A percentile compares a stretch with the other conserved stretches of the same genome.
Conservation (phyloP, 495 filamentous ascomycete species). For the Copromyces sp. region DNA sequence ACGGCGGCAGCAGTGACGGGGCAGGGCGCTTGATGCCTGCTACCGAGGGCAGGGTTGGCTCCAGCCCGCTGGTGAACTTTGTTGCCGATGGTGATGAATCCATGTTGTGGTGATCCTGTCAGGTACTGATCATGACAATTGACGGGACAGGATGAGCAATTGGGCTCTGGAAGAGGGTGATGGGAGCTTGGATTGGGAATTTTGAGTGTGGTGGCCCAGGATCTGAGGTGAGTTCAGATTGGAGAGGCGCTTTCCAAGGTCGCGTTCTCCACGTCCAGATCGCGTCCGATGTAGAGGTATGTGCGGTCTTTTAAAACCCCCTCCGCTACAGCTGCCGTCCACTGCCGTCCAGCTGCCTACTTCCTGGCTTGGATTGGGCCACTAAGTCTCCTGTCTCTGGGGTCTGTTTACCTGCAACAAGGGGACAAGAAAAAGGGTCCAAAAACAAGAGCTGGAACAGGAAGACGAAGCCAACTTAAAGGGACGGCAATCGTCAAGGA, state of each 20-base stretch:
- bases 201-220: background rate
- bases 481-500: background rate
- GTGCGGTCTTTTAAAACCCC: slow-evolving; percentile 2
- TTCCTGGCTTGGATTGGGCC: background rate
- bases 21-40: slow-evolving; percentile 69
- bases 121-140: slow-evolving; percentile 20
- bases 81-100: slow-evolving; percentile 20
- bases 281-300: background rate
- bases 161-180: background rate
- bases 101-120: slow-evolving; percentile 13
- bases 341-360: background rate
- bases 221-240: background rate
- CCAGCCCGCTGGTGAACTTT: slow-evolving; percentile 8
- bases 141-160: background rate
- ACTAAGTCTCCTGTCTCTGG: background rate
- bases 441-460: background rate
- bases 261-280: slow-evolving; percentile 1
- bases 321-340: background rate
- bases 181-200: background rate
- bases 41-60: slow-evolving; percentile 35
- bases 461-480: background rate
- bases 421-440: background rate
- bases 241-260: background rate
- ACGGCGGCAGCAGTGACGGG: slow-evolving; percentile 75
- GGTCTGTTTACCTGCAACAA: background rate